Evolutionary conservation across 495 filamentous ascomycete species (phyloP), one percentile per base, ranked within the genome.

Genomic region (Penicillium mononematosum): DNA sequence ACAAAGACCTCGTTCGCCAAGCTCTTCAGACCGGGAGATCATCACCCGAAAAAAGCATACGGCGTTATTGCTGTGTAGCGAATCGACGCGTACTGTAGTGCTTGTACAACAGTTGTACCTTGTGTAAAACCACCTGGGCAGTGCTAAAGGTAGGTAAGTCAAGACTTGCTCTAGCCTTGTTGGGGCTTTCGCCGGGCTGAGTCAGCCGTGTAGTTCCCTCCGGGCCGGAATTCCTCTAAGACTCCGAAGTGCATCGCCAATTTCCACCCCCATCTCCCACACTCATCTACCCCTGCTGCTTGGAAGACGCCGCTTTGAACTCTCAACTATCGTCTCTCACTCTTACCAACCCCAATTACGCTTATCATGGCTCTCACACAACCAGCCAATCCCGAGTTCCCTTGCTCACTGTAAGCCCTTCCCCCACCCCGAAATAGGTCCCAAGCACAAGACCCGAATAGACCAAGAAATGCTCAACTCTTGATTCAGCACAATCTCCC

Each of bases 381-480:
- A 66, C 58, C 50, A 48, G 54, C 68, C 24, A 77, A 83, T 51
- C 67, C 72, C 32, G 78, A 83, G 29, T 91, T 91, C 54, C 88
- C 88, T 24, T 90, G 85, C 75, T 82, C 83, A 38, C 67, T 94
- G 89, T 91, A 79, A 56, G 82, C 17, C 41, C 29, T 50, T 10
- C 48, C 44, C 36, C 56, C 60, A 34, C 3, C 10, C 45, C 20
- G 19, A 45, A 43, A 22, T 22, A 14, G 9, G 16, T 9, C 19
- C 27, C 12, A 48, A 16, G 32, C 4, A 12, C n/a, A 31, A 31
- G 7, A 31, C 24, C 7, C 45, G 24, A 19, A 1, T 17, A 29
- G 24, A 47, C 27, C 9, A 20, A 48, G 25, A 10, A 10, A 20
- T 48, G 20, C 45, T 48, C 17, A 48, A 17, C 10, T 6, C 9